Base-by-base conservation (phyloP, 768 basidiomycete species). In the Pleurotus ostreatus region DNA sequence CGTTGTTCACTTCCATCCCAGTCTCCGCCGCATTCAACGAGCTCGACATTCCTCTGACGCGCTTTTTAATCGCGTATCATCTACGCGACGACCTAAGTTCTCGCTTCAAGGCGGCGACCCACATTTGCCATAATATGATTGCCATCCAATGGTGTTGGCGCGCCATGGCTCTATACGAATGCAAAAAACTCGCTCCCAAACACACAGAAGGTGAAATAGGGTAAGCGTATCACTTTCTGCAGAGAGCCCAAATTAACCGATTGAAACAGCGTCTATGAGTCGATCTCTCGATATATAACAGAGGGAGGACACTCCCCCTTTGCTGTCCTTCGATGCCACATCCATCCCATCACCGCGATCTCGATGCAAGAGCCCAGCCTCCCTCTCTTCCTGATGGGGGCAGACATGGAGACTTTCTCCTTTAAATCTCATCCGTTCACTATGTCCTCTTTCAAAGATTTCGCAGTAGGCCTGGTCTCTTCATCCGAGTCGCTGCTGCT, bases 51-150 rank as follows among this genome's bases (percentile, higher is more conserved):
- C 51, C 51, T 2, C 20, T 58, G 4, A 49, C 54, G 12, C 51
- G 51, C 2, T 59, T 59, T 37, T 16, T 59, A n/a, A 40, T 57
- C 20, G 56, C 56, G 7, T 56, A 15, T 16, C 55, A 59, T 44
- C 13, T 66, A 1, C 1, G 34, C 0, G 46, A 63, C 2, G 39
- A 58, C 0, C 37, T 43, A n/a, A 20, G 56, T n/a, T 55, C 55
- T 11, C 37, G 22, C 13, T 59, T 56, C 52, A 2, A 16, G 13
- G 16, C 15, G 6, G 34, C 38, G 6, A n/a, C 20, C 26, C 20
- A 26, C 2, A 46, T 57, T 13, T 8, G 56, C 16, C 59, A 46
- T 11, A 52, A 15, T 9, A 41, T 59, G 16, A n/a, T 48, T 2
- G 40, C 20, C 16, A 16, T 34, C 18, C 59, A 56, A 25, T 59